Evolutionary conservation across 2,329 filamentous ascomycete species (phyloP), one percentile per base, ranked within the genome.

Genomic region (Cladophialophora carrionii): DNA sequence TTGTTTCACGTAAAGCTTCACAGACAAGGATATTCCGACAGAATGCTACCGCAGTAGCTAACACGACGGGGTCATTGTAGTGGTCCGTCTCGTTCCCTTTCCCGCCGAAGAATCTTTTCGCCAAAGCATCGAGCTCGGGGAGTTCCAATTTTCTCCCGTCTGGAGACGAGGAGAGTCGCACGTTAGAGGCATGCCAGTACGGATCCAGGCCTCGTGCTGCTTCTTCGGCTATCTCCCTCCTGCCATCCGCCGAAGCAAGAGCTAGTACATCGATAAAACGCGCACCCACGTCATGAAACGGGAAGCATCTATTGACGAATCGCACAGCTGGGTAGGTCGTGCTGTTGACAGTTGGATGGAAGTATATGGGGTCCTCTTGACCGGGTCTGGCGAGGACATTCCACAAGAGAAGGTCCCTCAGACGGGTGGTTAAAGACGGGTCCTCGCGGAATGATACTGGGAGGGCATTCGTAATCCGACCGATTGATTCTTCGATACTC

Each of bases 191-290:
- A 56, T 89, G 88, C 87, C 87, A 90, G 73, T 90, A 89, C 10
- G 88, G 88, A 76, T 96, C 92, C 3, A 97, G 82, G 0, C 95
- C 95, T 76, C 92, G 93, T 67, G 87, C 88, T 1, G 92, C 95
- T 78, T 98, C 94, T 74, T 99, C 95, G 0, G 91, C 78, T 2
- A 98, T 88, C 74, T 98, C 94, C 66, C 88, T 89, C 53, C 90
- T 86, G 74, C 93, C 90, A 74, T 93, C 90, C 2, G 83, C 83
- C 12, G 88, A 88, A 17, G 86, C 87, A 8, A 95, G 81, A 7
- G 93, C 94, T 57, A 97, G 82, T 17, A 98, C 85, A 75, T 97
- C 87, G 54, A 97, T 90, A 91, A 92, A 97, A 56, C 95, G 86
- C 29, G 87, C 95, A 43, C 89, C 82, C 9, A 91, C 83, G 72